A percentile compares a stretch with the other conserved stretches of the same genome.
Conservation (phyloP, 768 basidiomycete genomes). For the Phlebiopsis flavidoalba region DNA sequence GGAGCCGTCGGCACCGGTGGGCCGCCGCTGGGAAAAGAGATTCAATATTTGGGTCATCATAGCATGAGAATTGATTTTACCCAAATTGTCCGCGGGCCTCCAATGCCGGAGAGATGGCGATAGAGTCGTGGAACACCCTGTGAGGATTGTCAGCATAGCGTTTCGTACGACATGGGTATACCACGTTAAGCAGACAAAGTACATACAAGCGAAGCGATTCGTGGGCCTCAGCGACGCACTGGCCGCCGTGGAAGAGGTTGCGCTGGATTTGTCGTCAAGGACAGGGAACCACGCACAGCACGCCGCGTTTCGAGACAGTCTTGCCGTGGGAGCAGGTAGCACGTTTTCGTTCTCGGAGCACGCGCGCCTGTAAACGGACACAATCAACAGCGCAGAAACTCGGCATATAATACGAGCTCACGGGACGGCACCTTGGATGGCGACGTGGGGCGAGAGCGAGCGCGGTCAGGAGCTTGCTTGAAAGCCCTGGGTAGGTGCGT, state of each 20-base stretch:
- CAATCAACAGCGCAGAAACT: no score
- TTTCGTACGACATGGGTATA: no score
- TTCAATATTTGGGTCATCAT: neutral
- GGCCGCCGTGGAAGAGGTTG: constrained; percentile 22
- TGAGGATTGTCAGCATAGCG: no score
- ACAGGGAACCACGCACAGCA: constrained; percentile 29
- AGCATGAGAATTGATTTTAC: constrained; percentile 1
- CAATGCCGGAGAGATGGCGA: constrained; percentile 7
- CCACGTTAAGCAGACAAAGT: no score
- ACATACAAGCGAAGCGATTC: constrained; percentile 20
- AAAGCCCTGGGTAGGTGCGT: neutral
- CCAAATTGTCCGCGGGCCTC: constrained; percentile 18
- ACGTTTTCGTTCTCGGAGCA: constrained; percentile 16
- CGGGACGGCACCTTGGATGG: neutral
- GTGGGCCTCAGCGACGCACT: constrained; percentile 28
- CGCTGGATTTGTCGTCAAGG: constrained; percentile 26
- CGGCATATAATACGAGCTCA: no score
- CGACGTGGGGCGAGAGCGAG: neutral
- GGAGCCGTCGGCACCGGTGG: constrained; percentile 44
- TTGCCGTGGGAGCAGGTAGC: constrained; percentile 28
- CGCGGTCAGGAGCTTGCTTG: constrained; percentile 3
- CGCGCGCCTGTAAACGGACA: neutral
- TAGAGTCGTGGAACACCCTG: constrained; percentile 21
- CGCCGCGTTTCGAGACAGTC: constrained; percentile 24
- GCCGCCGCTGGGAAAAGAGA: constrained; percentile 16